These are phyloP conservation scores for Pleurotus tuoliensis DNA, from an alignment of 768 basidiomycete species.

Conservation along the genomic window DNA sequence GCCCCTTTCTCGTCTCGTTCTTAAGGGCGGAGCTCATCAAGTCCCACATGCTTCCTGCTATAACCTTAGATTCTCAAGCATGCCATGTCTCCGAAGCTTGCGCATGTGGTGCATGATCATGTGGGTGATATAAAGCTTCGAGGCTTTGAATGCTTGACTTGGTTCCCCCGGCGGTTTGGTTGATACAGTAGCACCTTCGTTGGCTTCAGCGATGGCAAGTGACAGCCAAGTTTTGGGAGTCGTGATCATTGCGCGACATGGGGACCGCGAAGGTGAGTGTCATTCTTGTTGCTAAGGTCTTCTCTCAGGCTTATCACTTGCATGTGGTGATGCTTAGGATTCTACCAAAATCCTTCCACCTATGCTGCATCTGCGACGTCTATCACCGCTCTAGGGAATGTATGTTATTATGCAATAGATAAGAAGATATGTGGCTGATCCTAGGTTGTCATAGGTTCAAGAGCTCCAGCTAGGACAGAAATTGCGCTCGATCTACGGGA, in stretches of 20 bases:
- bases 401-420: slow-evolving; percentile 21
- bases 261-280: slow-evolving; percentile 46
- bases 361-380: slow-evolving; percentile 53
- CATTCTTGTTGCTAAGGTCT: not conserved
- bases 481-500: slow-evolving; percentile 51
- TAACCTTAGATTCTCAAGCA: not conserved
- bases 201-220: slow-evolving; percentile 10
- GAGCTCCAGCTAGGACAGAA: slow-evolving; percentile 52
- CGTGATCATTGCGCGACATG: slow-evolving; percentile 55
- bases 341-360: slow-evolving; percentile 59
- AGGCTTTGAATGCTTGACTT: not conserved
- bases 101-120: not conserved
- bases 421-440: not conserved
- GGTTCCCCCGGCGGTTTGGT: not conserved
- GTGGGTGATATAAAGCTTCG: not conserved
- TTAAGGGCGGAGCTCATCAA: no score
- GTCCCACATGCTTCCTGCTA: not conserved
- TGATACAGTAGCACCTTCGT: no score
- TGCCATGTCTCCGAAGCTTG: slow-evolving; percentile 2
- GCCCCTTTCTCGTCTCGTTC: no score
- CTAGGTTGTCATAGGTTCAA: slow-evolving; percentile 37
- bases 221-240: slow-evolving; percentile 45
- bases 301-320: not conserved
- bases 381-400: slow-evolving; percentile 69
- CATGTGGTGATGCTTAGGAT: slow-evolving; percentile 31